Percentiles rank a stretch among this genome's conserved stretches.
These are phyloP conservation scores for baker's yeast (Saccharomyces cerevisiae) DNA, from an alignment of 805 yeast genomes.

Conservation along the genomic window DNA sequence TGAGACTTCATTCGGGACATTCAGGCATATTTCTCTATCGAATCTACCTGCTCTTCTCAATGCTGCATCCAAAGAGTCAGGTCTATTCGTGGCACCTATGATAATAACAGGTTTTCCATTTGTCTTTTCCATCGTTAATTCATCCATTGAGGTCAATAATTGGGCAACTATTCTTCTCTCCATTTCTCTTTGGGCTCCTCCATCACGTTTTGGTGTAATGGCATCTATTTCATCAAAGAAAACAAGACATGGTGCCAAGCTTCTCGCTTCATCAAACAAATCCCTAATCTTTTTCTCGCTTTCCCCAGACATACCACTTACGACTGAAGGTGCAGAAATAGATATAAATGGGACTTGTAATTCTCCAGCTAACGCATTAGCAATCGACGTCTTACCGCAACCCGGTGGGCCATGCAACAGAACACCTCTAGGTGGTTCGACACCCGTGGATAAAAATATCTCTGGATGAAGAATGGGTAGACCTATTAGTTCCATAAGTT, in stretches of 20 bases:
- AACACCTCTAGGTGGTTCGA: slow-evolving; percentile 92
- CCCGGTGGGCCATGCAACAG: slow-evolving; percentile 98
- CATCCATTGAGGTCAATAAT: slow-evolving; percentile 89
- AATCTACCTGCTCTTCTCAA: slow-evolving; percentile 94
- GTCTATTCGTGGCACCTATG: slow-evolving; percentile 94
- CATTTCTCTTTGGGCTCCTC: slow-evolving; percentile 92
- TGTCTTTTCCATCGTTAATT: slow-evolving; percentile 77
- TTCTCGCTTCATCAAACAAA: slow-evolving; percentile 84
- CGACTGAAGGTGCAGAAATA: slow-evolving; percentile 90
- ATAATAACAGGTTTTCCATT: slow-evolving; percentile 89
- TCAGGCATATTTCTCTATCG: slow-evolving; percentile 87
- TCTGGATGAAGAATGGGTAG: slow-evolving; percentile 92
- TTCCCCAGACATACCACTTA: slow-evolving; percentile 99
- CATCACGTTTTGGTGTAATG: slow-evolving; percentile 95
- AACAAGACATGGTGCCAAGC: slow-evolving; percentile 83
- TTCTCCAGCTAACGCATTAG: slow-evolving; percentile 93
- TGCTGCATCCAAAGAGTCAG: slow-evolving; percentile 91
- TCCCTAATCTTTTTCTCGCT: slow-evolving; percentile 91
- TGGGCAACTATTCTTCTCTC: slow-evolving; percentile 96
- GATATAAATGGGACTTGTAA: slow-evolving; percentile 86
- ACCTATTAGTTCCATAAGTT: slow-evolving; percentile 83
- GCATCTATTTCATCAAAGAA: slow-evolving; percentile 97
- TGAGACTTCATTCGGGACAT: slow-evolving; percentile 86
- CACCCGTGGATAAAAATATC: slow-evolving; percentile 77
- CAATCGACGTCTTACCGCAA: slow-evolving; percentile 95